Percentiles rank a stretch among this genome's conserved stretches.
Evolutionary conservation across 192 early-diverging fungal species (phyloP).

Genomic region (Chytriomyces sp.): DNA sequence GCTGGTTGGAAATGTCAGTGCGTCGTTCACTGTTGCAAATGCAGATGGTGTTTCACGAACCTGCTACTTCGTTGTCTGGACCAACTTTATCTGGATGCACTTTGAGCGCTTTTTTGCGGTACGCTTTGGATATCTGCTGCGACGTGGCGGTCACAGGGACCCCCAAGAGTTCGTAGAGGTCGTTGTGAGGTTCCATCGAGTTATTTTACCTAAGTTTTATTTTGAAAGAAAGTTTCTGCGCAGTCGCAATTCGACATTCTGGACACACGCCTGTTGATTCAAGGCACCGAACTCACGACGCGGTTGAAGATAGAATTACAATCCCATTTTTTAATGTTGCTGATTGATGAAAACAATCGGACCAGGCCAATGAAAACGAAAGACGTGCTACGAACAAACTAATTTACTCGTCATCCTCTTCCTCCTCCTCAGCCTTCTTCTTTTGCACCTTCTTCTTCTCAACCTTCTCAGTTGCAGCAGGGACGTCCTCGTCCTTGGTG

Average conservation of each 20-base stretch:
- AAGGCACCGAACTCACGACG: too few relatives aligned
- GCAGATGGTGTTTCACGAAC: not conserved
- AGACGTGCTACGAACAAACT: not conserved
- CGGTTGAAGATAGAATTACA: too few relatives aligned
- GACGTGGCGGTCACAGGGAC: constrained; percentile 75
- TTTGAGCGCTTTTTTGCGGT: constrained; percentile 78
- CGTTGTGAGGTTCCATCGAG: constrained; percentile 1
- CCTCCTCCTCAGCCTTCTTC: constrained; percentile 5
- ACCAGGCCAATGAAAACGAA: too few relatives aligned
- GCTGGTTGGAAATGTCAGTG: constrained; percentile 57
- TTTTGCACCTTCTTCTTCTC: not conserved
- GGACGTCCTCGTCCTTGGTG: constrained; percentile 49
- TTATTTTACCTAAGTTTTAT: too few relatives aligned
- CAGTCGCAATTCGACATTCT: too few relatives aligned
- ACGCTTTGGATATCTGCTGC: constrained; percentile 89
- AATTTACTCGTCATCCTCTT: constrained; percentile 23
- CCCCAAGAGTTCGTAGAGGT: constrained; percentile 86
- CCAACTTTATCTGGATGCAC: constrained; percentile 88
- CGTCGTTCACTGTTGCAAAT: too few relatives aligned
- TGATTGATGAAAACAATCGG: too few relatives aligned
- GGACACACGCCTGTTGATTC: too few relatives aligned
- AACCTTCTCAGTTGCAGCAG: constrained; percentile 1
- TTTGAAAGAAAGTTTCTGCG: too few relatives aligned
- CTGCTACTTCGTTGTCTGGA: constrained; percentile 17
- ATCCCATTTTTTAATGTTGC: too few relatives aligned